phyloP scores from a whole-genome alignment of 768 basidiomycete species.

The Leucocoprinus leucothites region DNA sequence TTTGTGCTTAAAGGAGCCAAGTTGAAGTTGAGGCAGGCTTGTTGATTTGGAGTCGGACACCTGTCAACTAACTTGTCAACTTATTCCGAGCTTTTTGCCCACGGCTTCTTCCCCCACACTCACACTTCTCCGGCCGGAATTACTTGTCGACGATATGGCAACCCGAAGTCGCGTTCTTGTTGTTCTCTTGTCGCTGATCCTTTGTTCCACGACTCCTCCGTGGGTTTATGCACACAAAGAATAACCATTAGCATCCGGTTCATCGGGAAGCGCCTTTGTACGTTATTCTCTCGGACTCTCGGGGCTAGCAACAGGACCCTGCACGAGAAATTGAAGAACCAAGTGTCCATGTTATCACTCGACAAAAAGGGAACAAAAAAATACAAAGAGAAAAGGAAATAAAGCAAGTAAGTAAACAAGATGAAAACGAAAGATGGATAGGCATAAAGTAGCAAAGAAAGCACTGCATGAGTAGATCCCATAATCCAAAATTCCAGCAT shows the following conservation, averaged over 20 bases:
- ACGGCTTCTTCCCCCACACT: neutral
- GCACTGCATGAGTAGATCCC: neutral
- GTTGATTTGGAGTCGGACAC: neutral
- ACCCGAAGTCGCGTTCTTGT: neutral
- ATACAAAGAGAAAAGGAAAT: neutral
- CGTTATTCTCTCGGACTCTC: neutral
- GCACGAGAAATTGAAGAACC: neutral
- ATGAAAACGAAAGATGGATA: neutral
- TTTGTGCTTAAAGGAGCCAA: neutral
- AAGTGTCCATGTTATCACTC: neutral
- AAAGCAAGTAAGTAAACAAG: neutral
- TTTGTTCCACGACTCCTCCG: neutral
- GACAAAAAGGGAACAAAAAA: neutral
- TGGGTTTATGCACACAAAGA: too few relatives aligned
- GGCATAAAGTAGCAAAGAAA: too few relatives aligned
- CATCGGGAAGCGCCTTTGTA: neutral
- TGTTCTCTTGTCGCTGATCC: neutral
- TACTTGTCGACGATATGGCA: too few relatives aligned
- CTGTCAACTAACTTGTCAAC: neutral
- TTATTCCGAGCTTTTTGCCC: constrained; percentile 6
- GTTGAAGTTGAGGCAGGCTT: neutral
- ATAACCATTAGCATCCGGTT: neutral
- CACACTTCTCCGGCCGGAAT: too few relatives aligned
- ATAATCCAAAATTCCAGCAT: neutral
- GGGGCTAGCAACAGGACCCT: too few relatives aligned